Conservation (phyloP, 176 grass and related monocot species). For the Paspalum notatum region DNA sequence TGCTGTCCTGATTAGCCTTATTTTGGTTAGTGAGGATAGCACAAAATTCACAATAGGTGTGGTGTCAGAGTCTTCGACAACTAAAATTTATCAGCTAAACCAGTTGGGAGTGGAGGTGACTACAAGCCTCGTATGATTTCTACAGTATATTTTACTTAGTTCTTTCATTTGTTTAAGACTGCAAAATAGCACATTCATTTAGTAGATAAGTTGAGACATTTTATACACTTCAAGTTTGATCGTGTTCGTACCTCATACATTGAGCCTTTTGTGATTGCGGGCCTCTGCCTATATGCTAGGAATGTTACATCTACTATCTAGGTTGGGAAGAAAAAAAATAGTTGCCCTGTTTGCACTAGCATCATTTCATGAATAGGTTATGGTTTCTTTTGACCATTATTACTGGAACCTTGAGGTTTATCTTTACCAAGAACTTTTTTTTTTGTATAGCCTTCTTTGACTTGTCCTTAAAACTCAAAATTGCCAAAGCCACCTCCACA, state of each 20-base stretch:
- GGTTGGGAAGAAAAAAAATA: background rate
- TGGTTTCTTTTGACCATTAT: background rate
- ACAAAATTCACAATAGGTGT: background rate
- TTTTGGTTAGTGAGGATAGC: background rate
- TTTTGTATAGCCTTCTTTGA: background rate
- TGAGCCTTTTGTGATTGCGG: background rate
- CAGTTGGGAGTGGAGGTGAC: background rate
- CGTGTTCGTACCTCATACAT: background rate
- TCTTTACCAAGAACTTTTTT: background rate
- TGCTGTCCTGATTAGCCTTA: background rate
- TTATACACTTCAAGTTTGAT: background rate
- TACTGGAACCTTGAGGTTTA: background rate
- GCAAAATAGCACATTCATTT: background rate
- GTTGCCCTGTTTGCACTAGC: background rate
- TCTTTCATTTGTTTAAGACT: constrained; percentile 1
- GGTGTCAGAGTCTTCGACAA: background rate
- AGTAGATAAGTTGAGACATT: constrained; percentile 15
- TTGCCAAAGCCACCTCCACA: background rate
- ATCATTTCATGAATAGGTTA: background rate
- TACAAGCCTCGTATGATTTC: background rate
- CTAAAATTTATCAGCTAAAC: constrained; percentile 21
- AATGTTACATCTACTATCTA: background rate
- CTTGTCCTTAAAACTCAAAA: background rate
- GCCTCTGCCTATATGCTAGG: background rate
- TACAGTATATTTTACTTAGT: background rate